These are phyloP conservation scores for Eruca vesicaria DNA, from an alignment of 441 rosid species.

Conservation along the genomic window DNA sequence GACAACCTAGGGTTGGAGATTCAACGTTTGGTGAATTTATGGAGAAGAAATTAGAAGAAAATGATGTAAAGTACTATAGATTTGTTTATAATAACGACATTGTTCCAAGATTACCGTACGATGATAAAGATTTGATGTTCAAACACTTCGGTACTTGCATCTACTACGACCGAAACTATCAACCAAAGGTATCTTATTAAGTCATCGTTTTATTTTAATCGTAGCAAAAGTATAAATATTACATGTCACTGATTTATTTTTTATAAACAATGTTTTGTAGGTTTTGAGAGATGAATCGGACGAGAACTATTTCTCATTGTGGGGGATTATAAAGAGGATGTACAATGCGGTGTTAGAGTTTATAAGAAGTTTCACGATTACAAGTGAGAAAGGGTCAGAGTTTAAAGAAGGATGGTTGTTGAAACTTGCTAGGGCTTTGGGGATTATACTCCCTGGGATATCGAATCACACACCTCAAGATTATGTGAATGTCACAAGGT, in stretches of 20 bases:
- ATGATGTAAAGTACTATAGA: slow-evolving; percentile 41
- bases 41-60: slow-evolving; percentile 40
- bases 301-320: slow-evolving; percentile 47
- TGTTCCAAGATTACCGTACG: slow-evolving; percentile 72
- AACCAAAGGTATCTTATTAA: slow-evolving; percentile 39
- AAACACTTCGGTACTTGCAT: slow-evolving; percentile 70
- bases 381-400: slow-evolving; percentile 40
- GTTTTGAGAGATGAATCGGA: slow-evolving; percentile 52
- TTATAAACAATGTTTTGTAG: slow-evolving; percentile 17
- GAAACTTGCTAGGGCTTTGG: slow-evolving; percentile 41
- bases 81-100: slow-evolving; percentile 63
- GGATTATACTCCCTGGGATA: slow-evolving; percentile 55
- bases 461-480: slow-evolving; percentile 62
- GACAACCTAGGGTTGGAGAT: slow-evolving; percentile 82
- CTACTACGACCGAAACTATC: slow-evolving; percentile 47
- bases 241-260: neutral
- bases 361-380: slow-evolving; percentile 57
- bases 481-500: slow-evolving; percentile 58
- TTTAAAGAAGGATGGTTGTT: slow-evolving; percentile 58
- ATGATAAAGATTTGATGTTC: slow-evolving; percentile 55
- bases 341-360: slow-evolving; percentile 48
- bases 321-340: slow-evolving; percentile 30
- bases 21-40: slow-evolving; percentile 45
- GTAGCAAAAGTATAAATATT: neutral
- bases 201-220: neutral